Conservation (phyloP, 208 protist genomes). For the Acanthamoeba rhysodes region DNA sequence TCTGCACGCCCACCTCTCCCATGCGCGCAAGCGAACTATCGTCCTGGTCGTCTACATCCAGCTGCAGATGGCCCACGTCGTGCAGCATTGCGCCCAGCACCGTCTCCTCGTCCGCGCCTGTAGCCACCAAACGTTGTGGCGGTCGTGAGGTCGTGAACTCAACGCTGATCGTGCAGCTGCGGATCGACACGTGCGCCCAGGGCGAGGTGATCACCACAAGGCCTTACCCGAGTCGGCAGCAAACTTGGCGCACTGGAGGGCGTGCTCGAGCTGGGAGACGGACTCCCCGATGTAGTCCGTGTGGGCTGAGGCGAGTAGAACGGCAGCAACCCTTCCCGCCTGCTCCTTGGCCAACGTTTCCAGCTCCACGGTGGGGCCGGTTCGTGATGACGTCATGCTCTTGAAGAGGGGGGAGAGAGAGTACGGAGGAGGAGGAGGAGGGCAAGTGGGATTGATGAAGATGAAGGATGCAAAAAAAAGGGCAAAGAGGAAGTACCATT, state of each 20-base stretch:
- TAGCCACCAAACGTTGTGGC: not conserved
- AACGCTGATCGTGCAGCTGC: not conserved
- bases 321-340: not conserved
- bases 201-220: not conserved
- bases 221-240: constrained; percentile 54
- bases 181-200: not conserved
- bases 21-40: not conserved
- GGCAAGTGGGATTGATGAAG: too few species aligned
- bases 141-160: not conserved
- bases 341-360: not conserved
- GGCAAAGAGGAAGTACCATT: too few species aligned
- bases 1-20: not conserved
- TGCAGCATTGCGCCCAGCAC: constrained; percentile 64
- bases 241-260: constrained; percentile 73
- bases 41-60: not conserved
- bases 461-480: too few species aligned
- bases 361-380: not conserved
- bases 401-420: too few species aligned
- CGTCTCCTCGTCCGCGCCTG: constrained; percentile 54
- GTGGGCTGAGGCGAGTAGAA: not conserved
- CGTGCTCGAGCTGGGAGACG: constrained; percentile 70
- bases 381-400: not conserved
- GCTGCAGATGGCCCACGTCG: constrained; percentile 44
- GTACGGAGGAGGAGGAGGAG: not conserved
- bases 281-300: constrained; percentile 73